phyloP scores from a whole-genome alignment of 1,284 basidiomycete species.

The Melampsora americana region DNA sequence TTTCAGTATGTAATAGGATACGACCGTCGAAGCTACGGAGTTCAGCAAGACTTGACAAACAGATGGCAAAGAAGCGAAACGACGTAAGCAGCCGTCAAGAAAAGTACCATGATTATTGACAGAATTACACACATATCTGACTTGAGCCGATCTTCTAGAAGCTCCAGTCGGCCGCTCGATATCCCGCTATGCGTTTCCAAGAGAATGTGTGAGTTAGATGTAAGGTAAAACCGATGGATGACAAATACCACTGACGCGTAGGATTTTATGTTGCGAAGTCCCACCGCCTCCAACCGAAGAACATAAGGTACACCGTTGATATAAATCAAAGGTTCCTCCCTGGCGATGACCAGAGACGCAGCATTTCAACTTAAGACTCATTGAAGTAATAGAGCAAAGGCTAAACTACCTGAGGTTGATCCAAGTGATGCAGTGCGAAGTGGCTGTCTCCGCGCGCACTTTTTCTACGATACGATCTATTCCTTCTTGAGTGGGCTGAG shows the following conservation, averaged over 20 bases:
- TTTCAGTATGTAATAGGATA: conserved; percentile 85
- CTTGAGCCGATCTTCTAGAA: conserved; percentile 84
- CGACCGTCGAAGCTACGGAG: conserved; percentile 78
- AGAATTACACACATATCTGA: conserved; percentile 65
- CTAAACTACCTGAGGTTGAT: conserved; percentile 37
- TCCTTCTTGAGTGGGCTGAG: conserved; percentile 84
- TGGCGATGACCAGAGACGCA: conserved; percentile 2
- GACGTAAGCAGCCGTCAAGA: not conserved
- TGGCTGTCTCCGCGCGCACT: conserved; percentile 17
- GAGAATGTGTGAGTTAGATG: conserved; percentile 68
- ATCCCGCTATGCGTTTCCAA: conserved; percentile 81
- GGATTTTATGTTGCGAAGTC: conserved; percentile 53
- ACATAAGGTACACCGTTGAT: conserved; percentile 72
- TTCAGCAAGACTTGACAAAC: conserved; percentile 62
- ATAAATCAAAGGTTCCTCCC: conserved; percentile 81
- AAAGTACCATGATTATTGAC: no score
- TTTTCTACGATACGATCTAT: conserved; percentile 73
- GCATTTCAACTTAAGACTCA: not conserved
- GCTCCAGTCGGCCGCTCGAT: conserved; percentile 77
- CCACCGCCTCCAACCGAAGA: conserved; percentile 55
- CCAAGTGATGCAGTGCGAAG: conserved; percentile 35
- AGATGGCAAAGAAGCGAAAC: not conserved
- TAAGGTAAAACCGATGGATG: no score
- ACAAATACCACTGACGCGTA: conserved; percentile 51
- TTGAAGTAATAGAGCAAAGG: not conserved